Base-by-base conservation (phyloP, 208 protist genomes). In the Paratrypanosoma confusum region DNA sequence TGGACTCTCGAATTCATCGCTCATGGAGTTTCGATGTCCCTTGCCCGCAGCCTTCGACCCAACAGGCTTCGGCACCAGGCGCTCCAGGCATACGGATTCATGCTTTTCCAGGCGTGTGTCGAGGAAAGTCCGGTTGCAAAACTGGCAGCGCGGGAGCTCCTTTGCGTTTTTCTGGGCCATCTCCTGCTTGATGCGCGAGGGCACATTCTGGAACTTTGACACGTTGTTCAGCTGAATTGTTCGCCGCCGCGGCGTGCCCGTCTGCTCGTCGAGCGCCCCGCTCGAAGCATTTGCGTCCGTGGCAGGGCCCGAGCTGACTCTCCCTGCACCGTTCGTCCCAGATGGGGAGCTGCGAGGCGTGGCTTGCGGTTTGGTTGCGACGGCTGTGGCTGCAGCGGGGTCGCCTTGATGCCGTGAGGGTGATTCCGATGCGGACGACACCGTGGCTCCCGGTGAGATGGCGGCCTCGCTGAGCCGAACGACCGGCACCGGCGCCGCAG, bases 161-260 rank as follows among this genome's bases (percentile, higher is more conserved):
- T 47, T 39, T 31, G 34, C 23, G 22, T 56, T 51, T 14, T 49
- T 24, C n/a, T n/a, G 5, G 18, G 18, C 28, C 13, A 42, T 7
- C 50, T 78, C 57, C 38, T 68, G 11, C 40, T 82, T 71, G 28
- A 89, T 34, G 32, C 71, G 62, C 29, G 80, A 89, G 45, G 50
- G 53, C 1, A 89, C 80, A 32, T 82, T 78, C 56, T 82, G 79
- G 47, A 90, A 85, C 26, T 57, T 64, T 7, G 75, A 85, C 0
- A 85, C 72, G 46, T 90, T 90, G 53, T 85, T 90, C 18, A 85
- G 57, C 2, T 29, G 54, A 17, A 84, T 90, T 47, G 53, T 78
- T 18, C 56, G 44, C 50, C 66, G 65, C 4, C 45, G 39, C 0
- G 21, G 40, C 39, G 28, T 41, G 41, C 14, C 24, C 23, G 8